A percentile compares a stretch with the other conserved stretches of the same genome.
phyloP scores from a whole-genome alignment of 1,284 basidiomycete genomes.

The Ceratorhiza oryzae-sativae region DNA sequence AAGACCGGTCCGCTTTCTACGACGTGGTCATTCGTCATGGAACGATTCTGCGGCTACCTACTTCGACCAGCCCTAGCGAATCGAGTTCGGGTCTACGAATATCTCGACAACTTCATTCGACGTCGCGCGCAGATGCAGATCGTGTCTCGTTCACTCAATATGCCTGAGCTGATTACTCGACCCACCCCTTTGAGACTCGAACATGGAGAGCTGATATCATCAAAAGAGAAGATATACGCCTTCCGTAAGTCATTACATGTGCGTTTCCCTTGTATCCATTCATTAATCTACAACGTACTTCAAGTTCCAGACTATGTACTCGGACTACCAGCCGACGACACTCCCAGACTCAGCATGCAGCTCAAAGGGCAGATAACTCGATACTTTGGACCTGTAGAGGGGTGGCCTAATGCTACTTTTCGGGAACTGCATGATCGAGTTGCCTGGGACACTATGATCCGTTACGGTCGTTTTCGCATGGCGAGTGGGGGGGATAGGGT shows the following conservation, averaged over 20 bases:
- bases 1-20: slow-evolving; percentile 54
- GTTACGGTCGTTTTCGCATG: slow-evolving; percentile 26
- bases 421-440: neutral
- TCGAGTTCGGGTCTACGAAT: slow-evolving; percentile 46
- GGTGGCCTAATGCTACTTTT: neutral
- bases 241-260: neutral
- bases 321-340: neutral
- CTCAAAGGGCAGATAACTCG: neutral
- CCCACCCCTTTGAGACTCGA: neutral
- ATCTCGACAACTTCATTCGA: slow-evolving; percentile 46
- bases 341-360: neutral
- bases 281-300: neutral
- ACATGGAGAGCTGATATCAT: neutral
- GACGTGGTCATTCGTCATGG: slow-evolving; percentile 56
- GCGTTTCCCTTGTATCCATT: neutral
- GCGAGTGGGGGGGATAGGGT: slow-evolving; percentile 4
- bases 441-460: neutral
- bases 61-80: slow-evolving; percentile 45
- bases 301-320: neutral
- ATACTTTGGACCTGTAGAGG: neutral
- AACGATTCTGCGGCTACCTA: slow-evolving; percentile 47
- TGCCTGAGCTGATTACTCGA: neutral
- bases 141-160: neutral
- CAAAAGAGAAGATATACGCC: neutral
- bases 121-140: slow-evolving; percentile 44